A percentile compares a stretch with the other conserved stretches of the same genome.
Conservation (phyloP, 2,329 filamentous ascomycete genomes). For the Geoglossum cookeanum region DNA sequence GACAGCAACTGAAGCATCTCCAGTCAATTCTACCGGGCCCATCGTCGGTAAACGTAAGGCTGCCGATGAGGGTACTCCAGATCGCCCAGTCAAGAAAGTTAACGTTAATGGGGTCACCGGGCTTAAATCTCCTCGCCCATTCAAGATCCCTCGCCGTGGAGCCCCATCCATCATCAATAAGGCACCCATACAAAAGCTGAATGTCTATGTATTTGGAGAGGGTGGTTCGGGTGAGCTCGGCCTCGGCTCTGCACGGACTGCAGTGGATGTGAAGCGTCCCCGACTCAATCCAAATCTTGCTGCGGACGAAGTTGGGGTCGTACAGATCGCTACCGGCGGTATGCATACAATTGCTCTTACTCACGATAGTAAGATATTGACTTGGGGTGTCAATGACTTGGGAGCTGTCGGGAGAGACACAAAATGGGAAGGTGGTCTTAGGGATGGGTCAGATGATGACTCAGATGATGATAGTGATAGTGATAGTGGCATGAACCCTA, state of each 20-base stretch:
- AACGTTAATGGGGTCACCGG: constrained; percentile 10
- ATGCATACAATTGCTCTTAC: constrained; percentile 69
- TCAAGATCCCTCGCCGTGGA: constrained; percentile 10
- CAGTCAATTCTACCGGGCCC: constrained; percentile 8
- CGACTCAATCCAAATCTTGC: constrained; percentile 44
- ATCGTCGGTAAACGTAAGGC: constrained; percentile 15
- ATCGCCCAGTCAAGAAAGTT: constrained; percentile 11
- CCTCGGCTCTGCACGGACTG: constrained; percentile 45
- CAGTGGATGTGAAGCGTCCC: constrained; percentile 56
- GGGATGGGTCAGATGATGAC: constrained; percentile 32
- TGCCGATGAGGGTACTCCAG: background rate
- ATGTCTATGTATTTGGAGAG: constrained; percentile 67
- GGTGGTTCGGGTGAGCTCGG: constrained; percentile 68
- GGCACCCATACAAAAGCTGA: constrained; percentile 41
- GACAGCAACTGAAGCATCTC: constrained; percentile 9
- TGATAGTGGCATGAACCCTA: constrained; percentile 35
- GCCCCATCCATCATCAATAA: constrained; percentile 35
- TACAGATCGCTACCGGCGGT: constrained; percentile 58
- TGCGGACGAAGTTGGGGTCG: constrained; percentile 40
- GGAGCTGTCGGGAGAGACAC: constrained; percentile 63
- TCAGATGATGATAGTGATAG: constrained; percentile 19
- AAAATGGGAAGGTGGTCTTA: constrained; percentile 42
- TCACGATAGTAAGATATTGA: constrained; percentile 61
- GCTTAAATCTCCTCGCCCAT: constrained; percentile 8
- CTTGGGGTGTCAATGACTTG: constrained; percentile 79